Base-by-base conservation (phyloP, 129 eudicot species). In the Gnaphalium uliginosum region DNA sequence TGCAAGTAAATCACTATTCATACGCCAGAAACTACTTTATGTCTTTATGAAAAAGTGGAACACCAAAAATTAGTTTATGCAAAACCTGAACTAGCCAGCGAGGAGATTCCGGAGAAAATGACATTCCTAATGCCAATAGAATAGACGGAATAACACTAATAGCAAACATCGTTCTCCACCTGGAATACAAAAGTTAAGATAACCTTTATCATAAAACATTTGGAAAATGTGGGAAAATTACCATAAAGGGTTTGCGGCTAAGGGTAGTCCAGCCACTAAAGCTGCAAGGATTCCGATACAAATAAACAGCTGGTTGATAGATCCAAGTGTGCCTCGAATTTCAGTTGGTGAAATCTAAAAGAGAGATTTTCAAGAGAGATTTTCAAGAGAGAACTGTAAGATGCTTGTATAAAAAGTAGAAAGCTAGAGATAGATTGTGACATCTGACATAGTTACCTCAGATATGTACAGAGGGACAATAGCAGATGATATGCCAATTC, bases 121-220 rank as follows among this genome's bases (percentile, higher is more conserved):
- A 85, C 99, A 94, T 94, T 82, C 99, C 99, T 57, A 94, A 75
- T 48, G 97, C 99, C 87, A 91, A 74, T 24, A 94, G 81, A 64
- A 94, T 84, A 60, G 98, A 87, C n/a, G 98, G 97, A 80, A 94
- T 59, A 53, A 81, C 78, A 37, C 96, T 85, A 84, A 91, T 76
- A 68, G 87, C 94, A 84, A 91, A 94, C 99, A 94, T 94, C 32
- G 99, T 89, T 74, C 99, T 84, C 99, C 97, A 94, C 99, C 99
- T 94, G 77, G 29, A 57, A 79, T 66, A 78, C 46, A 22, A 67
- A 50, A 25, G 29, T 14, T 32, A n/a, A 24, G 4, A 23, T 53
- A 19, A 58, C 39, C 60, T 24, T 76, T 66, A 26, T 29, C 37
- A 21, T 2, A 25, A 5, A 30, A 26, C 26, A 22, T 27, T 71